Percentiles rank a stretch among this genome's conserved stretches.
These are phyloP conservation scores for Microthlaspi erraticum DNA, from an alignment of 345 rosid genomes.

Conservation along the genomic window DNA sequence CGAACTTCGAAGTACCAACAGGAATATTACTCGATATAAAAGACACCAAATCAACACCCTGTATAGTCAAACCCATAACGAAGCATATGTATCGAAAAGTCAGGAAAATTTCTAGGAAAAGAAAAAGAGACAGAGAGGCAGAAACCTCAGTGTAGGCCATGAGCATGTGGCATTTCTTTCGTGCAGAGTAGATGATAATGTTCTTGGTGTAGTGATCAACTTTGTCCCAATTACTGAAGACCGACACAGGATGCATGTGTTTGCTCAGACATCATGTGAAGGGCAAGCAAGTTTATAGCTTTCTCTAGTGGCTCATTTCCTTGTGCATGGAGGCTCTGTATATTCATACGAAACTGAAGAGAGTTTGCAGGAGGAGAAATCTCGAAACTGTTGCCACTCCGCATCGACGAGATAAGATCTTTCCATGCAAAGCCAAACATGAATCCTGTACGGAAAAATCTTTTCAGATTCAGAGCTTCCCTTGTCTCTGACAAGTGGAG, in stretches of 20 bases:
- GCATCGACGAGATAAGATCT: neutral
- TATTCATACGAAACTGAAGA: neutral
- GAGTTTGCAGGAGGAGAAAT: neutral
- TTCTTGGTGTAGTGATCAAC: neutral
- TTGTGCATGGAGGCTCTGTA: neutral
- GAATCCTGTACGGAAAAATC: neutral
- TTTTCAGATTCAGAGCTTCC: slow-evolving; percentile 8
- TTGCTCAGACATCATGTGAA: neutral
- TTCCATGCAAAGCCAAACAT: slow-evolving; percentile 5
- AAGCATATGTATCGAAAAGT: neutral
- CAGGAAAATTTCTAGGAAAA: neutral
- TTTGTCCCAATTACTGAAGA: slow-evolving; percentile 11
- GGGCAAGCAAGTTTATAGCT: slow-evolving; percentile 9
- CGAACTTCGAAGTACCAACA: neutral
- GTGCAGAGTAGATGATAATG: neutral
- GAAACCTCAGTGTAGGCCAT: neutral
- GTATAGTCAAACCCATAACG: neutral
- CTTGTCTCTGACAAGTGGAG: neutral
- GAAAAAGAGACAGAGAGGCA: neutral
- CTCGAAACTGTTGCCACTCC: neutral
- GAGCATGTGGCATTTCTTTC: neutral
- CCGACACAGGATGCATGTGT: slow-evolving; percentile 1
- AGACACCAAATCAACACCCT: neutral
- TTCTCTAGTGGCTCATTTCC: neutral
- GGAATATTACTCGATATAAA: neutral